A percentile compares a stretch with the other conserved stretches of the same genome.
These are phyloP conservation scores for Sarocladiaceae sp. DNA, from an alignment of 2,329 filamentous ascomycete genomes.

Conservation along the genomic window DNA sequence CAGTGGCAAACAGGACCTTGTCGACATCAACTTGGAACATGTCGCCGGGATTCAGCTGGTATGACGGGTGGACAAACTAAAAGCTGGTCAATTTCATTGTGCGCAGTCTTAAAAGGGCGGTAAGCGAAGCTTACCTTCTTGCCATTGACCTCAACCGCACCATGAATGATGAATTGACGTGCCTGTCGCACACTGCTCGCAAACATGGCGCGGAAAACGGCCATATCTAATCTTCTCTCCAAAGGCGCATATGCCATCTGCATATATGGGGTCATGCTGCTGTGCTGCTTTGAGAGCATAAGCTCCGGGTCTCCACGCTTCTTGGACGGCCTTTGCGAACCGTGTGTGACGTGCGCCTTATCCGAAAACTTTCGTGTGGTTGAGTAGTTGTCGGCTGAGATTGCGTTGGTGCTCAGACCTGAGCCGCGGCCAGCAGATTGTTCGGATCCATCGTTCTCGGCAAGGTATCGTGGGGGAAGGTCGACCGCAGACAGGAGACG, in stretches of 20 bases:
- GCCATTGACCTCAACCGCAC: slow-evolving; percentile 91
- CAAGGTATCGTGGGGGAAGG: slow-evolving; percentile 79
- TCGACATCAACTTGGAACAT: slow-evolving; percentile 96
- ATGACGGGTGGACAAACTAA: slow-evolving; percentile 88
- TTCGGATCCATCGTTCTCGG: slow-evolving; percentile 74
- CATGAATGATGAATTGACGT: slow-evolving; percentile 89
- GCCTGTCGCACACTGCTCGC: slow-evolving; percentile 91
- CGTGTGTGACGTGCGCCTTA: slow-evolving; percentile 11
- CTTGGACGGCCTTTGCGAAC: background rate
- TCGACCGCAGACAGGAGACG: slow-evolving; percentile 78
- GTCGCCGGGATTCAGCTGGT: slow-evolving; percentile 93
- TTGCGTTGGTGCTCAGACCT: slow-evolving; percentile 44
- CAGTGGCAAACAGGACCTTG: slow-evolving; percentile 83
- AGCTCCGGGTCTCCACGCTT: slow-evolving; percentile 27
- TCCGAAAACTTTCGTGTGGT: slow-evolving; percentile 20
- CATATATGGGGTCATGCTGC: slow-evolving; percentile 76
- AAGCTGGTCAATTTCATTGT: background rate
- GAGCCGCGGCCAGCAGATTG: slow-evolving; percentile 80
- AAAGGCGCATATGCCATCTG: slow-evolving; percentile 92
- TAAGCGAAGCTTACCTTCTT: slow-evolving; percentile 64
- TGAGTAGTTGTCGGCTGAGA: slow-evolving; percentile 31
- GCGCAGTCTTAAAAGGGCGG: too few relatives aligned
- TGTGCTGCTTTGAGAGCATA: slow-evolving; percentile 27
- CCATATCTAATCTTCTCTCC: slow-evolving; percentile 89
- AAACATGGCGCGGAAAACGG: slow-evolving; percentile 89